Base-by-base conservation (phyloP, 2,329 filamentous ascomycete species). In the Nemania serpens region DNA sequence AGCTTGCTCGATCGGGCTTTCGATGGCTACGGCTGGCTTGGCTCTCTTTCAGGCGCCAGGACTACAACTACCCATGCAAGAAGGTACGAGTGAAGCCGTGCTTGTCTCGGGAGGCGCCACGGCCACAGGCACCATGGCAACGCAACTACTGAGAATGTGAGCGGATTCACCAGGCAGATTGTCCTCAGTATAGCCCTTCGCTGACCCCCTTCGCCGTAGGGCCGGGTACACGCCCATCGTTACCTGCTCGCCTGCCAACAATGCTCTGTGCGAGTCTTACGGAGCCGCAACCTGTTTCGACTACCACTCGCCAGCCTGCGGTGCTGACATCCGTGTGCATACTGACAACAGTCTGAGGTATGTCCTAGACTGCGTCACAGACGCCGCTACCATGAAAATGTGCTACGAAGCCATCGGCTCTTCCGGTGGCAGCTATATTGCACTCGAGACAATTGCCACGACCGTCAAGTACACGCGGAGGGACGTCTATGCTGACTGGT, bases 101-200 rank as follows among this genome's bases (percentile, higher is more conserved):
- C 58, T 65, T 3, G 52, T 65, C 9, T 63, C 50, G 10, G 63
- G 63, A n/a, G 60, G 57, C n/a, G 45, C 39, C 18, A 62, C 60
- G 18, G 54, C 57, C 9, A 61, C 57, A n/a, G 63, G 63, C 15
- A 58, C 51, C 3, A 43, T 60, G 36, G 60, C 56, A 6, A 43
- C 55, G 0, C 63, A 65, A 33, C 18, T 63, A 41, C 29, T 52
- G 10, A 52, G 17, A 22, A 41, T 41, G 49, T 52, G 20, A 42
- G 49, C 13, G 13, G 13, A 42, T 20, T 12, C 5, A 41, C 34
- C 7, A 6, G 34, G 34, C 34, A 36, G 34, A 36, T 36, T 36
- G 6, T 36, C 12, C 34, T 36, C 34, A 12, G 6, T 12, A 36
- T 12, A 36, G 6, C 12, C 34, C 7, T 12, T 36, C 12, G 12